Evolutionary conservation across 108 stramenopile species (phyloP), one percentile per base, ranked within the genome.

Genomic region (Pseudonitzschia pungens): DNA sequence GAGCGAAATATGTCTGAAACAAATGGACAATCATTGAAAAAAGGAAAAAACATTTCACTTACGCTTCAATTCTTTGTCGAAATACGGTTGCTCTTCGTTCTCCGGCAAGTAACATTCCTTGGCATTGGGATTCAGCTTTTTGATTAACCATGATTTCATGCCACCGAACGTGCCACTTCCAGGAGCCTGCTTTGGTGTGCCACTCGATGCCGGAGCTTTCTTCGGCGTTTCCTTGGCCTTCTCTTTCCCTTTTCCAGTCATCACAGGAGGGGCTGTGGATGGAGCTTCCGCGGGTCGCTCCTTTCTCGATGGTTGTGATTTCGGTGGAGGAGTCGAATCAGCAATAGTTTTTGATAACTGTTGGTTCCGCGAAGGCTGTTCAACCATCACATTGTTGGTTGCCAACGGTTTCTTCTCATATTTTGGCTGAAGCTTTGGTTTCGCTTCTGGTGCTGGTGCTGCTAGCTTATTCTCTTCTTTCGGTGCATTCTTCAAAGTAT

Each of bases 111-210:
- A 85, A 83, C 29, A 87, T 48, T 84, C 79, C 29, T 68, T 82
- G n/a, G 91, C 91, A 71, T 93, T 87, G 26, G 91, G 89, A 70
- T 93, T 90, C 28, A 93, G 73, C 68, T 81, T 69, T 53, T 91
- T 92, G 45, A 88, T 77, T 0, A 96, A 52, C 74, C 77, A 48
- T 7, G 66, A 67, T n/a, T 67, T 67, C 45, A 67, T 44, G 7
- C 66, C 45, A 29, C 66, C 66, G 42, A 67, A 67, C n/a, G 36
- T 9, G 7, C 66, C 45, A 29, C 66, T 67, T 22, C 66, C 44
- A 29, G 60, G 60, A n/a, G 60, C 60, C 16, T 33, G 4, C 31
- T 33, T 62, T 33, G 60, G 60, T n/a, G 14, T 41, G 9, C 50
- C 72, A 18, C 69, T 32, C 14, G 78, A 79, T 9, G 73, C 68